These are phyloP conservation scores for Debaryomyces singareniensis DNA, from an alignment of 1,139 yeast genomes.

Conservation along the genomic window DNA sequence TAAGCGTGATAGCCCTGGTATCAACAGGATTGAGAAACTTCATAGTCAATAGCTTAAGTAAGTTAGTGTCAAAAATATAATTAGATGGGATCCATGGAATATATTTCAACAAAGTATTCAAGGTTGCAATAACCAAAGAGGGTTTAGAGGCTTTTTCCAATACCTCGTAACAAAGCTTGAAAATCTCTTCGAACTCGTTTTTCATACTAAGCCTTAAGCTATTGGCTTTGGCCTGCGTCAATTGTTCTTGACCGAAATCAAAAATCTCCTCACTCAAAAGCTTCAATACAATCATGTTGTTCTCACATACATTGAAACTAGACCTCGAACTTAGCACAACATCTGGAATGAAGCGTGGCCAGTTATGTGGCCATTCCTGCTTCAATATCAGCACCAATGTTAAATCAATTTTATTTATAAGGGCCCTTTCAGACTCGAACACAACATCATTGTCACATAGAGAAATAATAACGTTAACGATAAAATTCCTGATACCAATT, in stretches of 20 bases:
- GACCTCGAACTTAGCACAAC: slow-evolving; percentile 79
- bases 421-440: slow-evolving; percentile 69
- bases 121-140: slow-evolving; percentile 76
- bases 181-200: slow-evolving; percentile 87
- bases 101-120: slow-evolving; percentile 76
- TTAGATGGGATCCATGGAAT: slow-evolving; percentile 92
- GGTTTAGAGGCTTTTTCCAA: slow-evolving; percentile 83
- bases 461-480: slow-evolving; percentile 88
- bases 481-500: slow-evolving; percentile 80
- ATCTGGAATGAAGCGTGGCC: slow-evolving; percentile 98
- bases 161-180: slow-evolving; percentile 87
- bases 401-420: slow-evolving; percentile 88
- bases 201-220: slow-evolving; percentile 78
- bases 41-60: slow-evolving; percentile 63
- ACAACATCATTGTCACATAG: slow-evolving; percentile 83
- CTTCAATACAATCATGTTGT: slow-evolving; percentile 88
- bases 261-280: slow-evolving; percentile 92
- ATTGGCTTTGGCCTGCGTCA: slow-evolving; percentile 92
- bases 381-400: slow-evolving; percentile 90
- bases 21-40: slow-evolving; percentile 76
- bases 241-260: slow-evolving; percentile 88
- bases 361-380: slow-evolving; percentile 98
- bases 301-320: slow-evolving; percentile 91
- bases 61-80: slow-evolving; percentile 81
- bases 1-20: slow-evolving; percentile 77